Evolutionary conservation across 768 basidiomycete species (phyloP).

Genomic region (Chlorophyllum brunneum): DNA sequence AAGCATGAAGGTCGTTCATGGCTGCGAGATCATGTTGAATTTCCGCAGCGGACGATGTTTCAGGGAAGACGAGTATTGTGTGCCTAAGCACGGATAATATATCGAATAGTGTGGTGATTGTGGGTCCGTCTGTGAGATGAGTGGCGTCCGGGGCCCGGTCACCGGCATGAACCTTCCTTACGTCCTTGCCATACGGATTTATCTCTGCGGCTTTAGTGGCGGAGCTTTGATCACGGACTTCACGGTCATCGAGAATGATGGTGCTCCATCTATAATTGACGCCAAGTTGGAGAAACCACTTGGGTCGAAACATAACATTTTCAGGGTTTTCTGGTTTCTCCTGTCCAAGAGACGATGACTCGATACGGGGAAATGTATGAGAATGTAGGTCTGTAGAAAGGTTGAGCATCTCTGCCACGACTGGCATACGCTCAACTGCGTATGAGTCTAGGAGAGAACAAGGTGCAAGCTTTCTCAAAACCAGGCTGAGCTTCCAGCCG

Average conservation of each 20-base stretch:
- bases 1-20: background rate
- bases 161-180: conserved; percentile 30
- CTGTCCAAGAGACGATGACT: too few relatives aligned
- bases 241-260: conserved; percentile 40
- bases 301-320: conserved; percentile 19
- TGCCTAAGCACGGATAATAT: conserved; percentile 10
- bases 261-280: conserved; percentile 53
- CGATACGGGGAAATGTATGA: background rate
- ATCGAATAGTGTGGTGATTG: conserved; percentile 7
- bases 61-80: conserved; percentile 13
- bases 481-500: conserved; percentile 34
- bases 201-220: conserved; percentile 16
- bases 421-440: conserved; percentile 30
- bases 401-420: conserved; percentile 34
- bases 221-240: conserved; percentile 12
- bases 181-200: conserved; percentile 14
- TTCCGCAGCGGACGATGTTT: conserved; percentile 17
- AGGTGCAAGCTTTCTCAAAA: conserved; percentile 24
- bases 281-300: conserved; percentile 37
- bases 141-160: conserved; percentile 46
- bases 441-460: conserved; percentile 27
- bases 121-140: conserved; percentile 12
- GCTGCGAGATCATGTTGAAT: conserved; percentile 2
- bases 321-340: conserved; percentile 12
- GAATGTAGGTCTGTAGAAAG: conserved; percentile 20